Base-by-base conservation (phyloP, 2,329 filamentous ascomycete genomes). In the Chrysoporthe austroafricana region DNA sequence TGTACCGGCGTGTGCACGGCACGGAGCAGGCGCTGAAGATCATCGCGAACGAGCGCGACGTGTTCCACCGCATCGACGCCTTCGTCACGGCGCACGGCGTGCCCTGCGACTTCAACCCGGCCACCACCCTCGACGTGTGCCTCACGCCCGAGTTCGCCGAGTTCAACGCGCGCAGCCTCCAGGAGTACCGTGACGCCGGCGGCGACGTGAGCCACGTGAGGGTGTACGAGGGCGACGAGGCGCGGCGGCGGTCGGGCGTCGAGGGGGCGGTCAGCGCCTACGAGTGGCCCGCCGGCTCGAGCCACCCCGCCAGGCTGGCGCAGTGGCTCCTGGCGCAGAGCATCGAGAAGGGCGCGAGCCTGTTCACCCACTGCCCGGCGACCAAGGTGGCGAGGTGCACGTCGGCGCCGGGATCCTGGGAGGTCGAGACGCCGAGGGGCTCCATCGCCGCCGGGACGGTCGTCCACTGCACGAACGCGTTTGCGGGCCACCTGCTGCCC, bases 211-310 rank as follows among this genome's bases (percentile, higher is more conserved):
- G 78, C 7, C 79, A 82, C 65, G 76, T 83, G 63, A 76, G 74
- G 52, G 76, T 77, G 66, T 79, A 79, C 64, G 72, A 78, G 43
- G 80, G 77, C 21, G 73, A 79, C n/a, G 78, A 81, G 58, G 81
- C 81, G 3, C 72, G 71, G 59, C 57, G 58, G 8, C 76, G 73
- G 65, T 83, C 81, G 0, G 75, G 79, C 39, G 75, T 84, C 5
- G 62, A 72, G 3, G 73, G 73, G 1, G 79, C 79, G 0, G 64
- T 83, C 13, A 77, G 79, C n/a, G 83, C 82, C 8, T 85, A 84
- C 68, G 82, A 84, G 70, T 85, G 83, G 83, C 80, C 82, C 4
- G 83, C 82, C 16, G 83, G 80, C 3, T 83, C 81, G 3, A 81
- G 76, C 44, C 83, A 84, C 72, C 82, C 83, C 3, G 82, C 82